A percentile compares a stretch with the other conserved stretches of the same genome.
phyloP scores from a whole-genome alignment of 1,284 basidiomycete genomes.

The Puccinia coronata region DNA sequence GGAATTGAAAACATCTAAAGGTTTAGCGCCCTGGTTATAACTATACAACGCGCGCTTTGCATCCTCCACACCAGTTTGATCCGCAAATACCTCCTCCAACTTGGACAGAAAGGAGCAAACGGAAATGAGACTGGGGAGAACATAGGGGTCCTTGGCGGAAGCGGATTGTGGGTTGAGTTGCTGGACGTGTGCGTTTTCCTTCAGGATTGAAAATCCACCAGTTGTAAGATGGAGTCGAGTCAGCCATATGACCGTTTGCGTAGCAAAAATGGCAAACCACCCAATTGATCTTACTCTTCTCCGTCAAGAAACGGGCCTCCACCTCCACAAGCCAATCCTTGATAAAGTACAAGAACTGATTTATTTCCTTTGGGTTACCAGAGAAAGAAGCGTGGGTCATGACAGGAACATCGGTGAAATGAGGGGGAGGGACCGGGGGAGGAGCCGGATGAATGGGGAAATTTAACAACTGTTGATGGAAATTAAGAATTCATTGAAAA shows the following conservation, averaged over 20 bases:
- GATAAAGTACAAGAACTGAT: neutral
- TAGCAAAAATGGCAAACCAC: neutral
- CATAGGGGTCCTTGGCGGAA: slow-evolving; percentile 4
- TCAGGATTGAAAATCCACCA: neutral
- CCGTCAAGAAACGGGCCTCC: neutral
- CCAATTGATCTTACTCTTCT: slow-evolving; percentile 20
- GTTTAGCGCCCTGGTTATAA: neutral
- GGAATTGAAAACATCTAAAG: neutral
- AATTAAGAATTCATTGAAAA: neutral
- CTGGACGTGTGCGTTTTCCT: neutral
- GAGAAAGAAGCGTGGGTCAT: neutral
- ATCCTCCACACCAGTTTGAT: neutral
- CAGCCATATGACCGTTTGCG: neutral
- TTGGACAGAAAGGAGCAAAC: neutral
- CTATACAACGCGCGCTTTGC: neutral
- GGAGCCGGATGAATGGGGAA: too few species aligned
- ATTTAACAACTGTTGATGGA: too few species aligned
- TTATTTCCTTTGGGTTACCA: slow-evolving; percentile 12
- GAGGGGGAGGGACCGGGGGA: neutral
- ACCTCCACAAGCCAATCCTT: neutral
- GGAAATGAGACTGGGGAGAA: neutral
- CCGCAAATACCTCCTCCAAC: neutral
- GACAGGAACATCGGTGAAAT: neutral
- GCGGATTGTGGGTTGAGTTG: neutral
- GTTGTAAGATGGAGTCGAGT: neutral